Base-by-base conservation (phyloP, 2,329 filamentous ascomycete species). In the Neodidymelliopsis sp. region DNA sequence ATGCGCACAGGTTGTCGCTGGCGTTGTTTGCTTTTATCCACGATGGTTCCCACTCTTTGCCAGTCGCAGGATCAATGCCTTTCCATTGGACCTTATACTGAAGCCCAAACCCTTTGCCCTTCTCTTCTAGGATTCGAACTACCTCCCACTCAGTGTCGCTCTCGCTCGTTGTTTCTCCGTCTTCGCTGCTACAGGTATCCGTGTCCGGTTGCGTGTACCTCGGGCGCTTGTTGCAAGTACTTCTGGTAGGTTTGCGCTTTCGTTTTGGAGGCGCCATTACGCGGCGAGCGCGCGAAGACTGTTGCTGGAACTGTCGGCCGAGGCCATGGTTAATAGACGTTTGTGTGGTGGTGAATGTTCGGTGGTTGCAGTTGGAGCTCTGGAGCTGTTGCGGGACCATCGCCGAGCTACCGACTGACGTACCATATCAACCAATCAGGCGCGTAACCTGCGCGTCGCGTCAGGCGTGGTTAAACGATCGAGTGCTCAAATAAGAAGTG, bases 71-170 rank as follows among this genome's bases (percentile, higher is more conserved):
- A 59, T 84, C 70, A 40, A 40, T 42, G 49, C 80, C 77, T 36
- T 75, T 77, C 84, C 84, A 86, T 60, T 84, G 78, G 42, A 86
- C 77, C 3, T 75, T 63, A 56, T 84, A 87, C n/a, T 58, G 34
- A 4, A 51, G 36, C 8, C 74, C 53, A 8, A 56, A 52, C 9
- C 60, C 62, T 34, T 73, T 24, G 0, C 39, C 28, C 3, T 25
- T 37, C 43, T 67, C 57, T 4, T 58, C 45, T 0, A 63, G 35
- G 19, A 69, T 66, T 23, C 40, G 25, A 4, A 53, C 39, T 2
- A 53, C 60, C 18, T 48, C 49, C 43, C 52, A 63, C 36, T 51
- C 33, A 16, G 37, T 16, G 6, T 49, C 18, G n/a, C 47, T 50
- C 12, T 31, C n/a, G 22, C 16, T 9, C 2, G 24, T 15, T 6